Base-by-base conservation (phyloP, 768 basidiomycete genomes). In the Suillus spraguei region DNA sequence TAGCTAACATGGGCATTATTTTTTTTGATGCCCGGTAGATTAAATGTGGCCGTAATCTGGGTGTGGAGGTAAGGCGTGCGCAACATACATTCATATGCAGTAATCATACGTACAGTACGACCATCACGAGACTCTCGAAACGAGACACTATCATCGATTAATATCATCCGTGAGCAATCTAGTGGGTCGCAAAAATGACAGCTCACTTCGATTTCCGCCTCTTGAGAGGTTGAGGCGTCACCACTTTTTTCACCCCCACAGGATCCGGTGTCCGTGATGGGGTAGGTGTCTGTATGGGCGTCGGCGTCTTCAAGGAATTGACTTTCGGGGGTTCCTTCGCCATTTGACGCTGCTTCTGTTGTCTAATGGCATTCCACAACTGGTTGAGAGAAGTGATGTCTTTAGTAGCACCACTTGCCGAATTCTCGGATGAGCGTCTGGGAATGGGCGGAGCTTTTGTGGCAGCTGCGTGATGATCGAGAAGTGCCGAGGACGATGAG, bases 1-100 rank as follows among this genome's bases (percentile, higher is more conserved):
- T 85, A 92, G 70, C 86, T 90, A 69, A 92, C 87, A 66, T 92
- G 90, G 61, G 91, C 84, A 64, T 92, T 86, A 63, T 90, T 83
- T 72, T 91, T 92, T 69, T 80, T 81, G 49, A 92, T 84, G 35
- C 89, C 87, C 3, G 82, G 82, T 68, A 92, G 77, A 64, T 91
- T 88, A 71, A 91, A 90, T 58, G 84, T 89, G 28, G 87, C 88
- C 28, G 86, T 86, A 54, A 89, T 83, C 70, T 87, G 42, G 22
- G 36, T 33, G 66, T 62, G 71, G 73, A 61, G 64, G 70, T 73
- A 71, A 70, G 66, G 58, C 54, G 67, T 66, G 24, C 53, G 24
- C 42, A 61, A 65, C 35, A 49, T 28, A 58, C 60, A 63, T 65
- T 56, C 56, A 66, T 46, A 64, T 66, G 66, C 60, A 61, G 35